phyloP scores from a whole-genome alignment of 2,329 filamentous ascomycete species.

The Clarireedia monteithiana region DNA sequence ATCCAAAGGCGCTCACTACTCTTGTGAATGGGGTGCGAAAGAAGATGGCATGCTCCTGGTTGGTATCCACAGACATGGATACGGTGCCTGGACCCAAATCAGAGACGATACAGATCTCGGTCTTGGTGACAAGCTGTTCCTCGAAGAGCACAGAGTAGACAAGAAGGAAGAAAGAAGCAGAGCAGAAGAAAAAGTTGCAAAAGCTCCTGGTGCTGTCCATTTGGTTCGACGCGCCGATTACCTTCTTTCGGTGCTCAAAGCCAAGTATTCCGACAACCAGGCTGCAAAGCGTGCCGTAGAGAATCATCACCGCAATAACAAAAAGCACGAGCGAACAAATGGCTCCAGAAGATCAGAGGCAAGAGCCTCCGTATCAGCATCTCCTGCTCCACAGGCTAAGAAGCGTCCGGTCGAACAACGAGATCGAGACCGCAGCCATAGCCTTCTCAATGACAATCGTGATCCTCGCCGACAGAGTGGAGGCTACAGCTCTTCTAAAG shows the following conservation, averaged over 20 bases:
- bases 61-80: conserved; percentile 87
- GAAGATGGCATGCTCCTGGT: conserved; percentile 97
- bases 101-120: conserved; percentile 83
- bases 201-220: conserved; percentile 94
- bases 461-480: conserved; percentile 19
- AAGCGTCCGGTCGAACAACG: conserved; percentile 34
- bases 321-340: conserved; percentile 53
- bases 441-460: conserved; percentile 32
- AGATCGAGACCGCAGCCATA: conserved; percentile 38
- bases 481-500: conserved; percentile 19
- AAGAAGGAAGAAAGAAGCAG: conserved; percentile 90
- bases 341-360: conserved; percentile 53
- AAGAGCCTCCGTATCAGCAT: conserved; percentile 57
- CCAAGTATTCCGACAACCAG: conserved; percentile 69
- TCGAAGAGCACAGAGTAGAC: conserved; percentile 96
- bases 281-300: conserved; percentile 74
- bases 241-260: conserved; percentile 85
- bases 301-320: conserved; percentile 92
- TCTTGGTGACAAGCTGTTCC: conserved; percentile 84
- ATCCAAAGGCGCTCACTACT: conserved; percentile 85
- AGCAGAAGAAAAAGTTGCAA: conserved; percentile 61
- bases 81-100: conserved; percentile 92
- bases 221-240: conserved; percentile 93
- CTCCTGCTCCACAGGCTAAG: conserved; percentile 52
- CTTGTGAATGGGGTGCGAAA: conserved; percentile 81